Evolutionary conservation across 352 stramenopile species (phyloP).

Genomic region (Phytophthora tubulina): DNA sequence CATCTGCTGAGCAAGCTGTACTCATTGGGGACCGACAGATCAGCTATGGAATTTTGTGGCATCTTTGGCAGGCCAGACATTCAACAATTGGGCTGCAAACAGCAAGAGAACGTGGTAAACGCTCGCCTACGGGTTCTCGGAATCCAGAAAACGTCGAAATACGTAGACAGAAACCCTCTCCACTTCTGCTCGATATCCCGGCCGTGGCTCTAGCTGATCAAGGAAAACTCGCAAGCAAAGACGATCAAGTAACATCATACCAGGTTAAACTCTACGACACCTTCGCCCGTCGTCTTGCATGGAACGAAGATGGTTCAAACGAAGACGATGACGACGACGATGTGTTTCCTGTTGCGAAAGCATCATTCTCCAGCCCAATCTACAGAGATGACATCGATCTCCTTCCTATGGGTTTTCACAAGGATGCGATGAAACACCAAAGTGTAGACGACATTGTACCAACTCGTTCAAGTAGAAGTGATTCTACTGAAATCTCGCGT

Average conservation of each 20-base stretch:
- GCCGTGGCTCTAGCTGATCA: conserved; percentile 22
- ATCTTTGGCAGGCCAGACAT: conserved; percentile 52
- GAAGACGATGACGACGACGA: conserved; percentile 23
- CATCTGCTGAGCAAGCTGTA: conserved; percentile 33
- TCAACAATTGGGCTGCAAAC: neutral
- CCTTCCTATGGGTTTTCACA: neutral
- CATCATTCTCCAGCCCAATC: conserved; percentile 27
- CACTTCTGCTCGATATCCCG: conserved; percentile 38
- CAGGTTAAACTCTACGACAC: conserved; percentile 33
- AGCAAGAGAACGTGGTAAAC: conserved; percentile 1
- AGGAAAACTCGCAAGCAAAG: conserved; percentile 9
- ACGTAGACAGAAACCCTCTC: neutral
- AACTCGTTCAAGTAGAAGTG: neutral
- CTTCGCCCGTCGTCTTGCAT: conserved; percentile 34
- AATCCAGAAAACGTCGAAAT: neutral
- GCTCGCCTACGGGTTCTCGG: neutral
- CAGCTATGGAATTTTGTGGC: conserved; percentile 60
- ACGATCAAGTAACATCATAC: conserved; percentile 7
- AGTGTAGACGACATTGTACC: conserved; percentile 16
- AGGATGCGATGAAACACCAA: conserved; percentile 2
- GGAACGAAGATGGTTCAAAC: conserved; percentile 6
- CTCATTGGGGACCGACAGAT: conserved; percentile 59
- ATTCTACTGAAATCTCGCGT: neutral
- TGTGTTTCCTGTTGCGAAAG: conserved; percentile 38
- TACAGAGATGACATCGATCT: conserved; percentile 12